These are phyloP conservation scores for Blastobotrys elegans DNA, from an alignment of 1,139 yeast species.

Conservation along the genomic window DNA sequence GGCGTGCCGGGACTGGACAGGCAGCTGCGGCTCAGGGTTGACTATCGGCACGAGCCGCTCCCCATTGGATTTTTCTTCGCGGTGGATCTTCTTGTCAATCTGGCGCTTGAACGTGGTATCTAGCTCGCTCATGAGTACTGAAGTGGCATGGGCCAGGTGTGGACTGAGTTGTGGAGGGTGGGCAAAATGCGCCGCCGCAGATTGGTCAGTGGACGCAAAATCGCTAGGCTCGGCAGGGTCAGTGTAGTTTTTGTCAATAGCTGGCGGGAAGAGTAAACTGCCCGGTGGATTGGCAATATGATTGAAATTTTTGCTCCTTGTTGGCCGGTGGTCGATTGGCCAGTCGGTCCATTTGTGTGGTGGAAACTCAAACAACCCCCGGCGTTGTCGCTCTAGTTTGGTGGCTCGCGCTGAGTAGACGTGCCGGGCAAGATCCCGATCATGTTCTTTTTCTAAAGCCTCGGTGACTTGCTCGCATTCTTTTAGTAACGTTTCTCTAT, in stretches of 20 bases:
- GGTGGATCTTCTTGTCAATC: conserved; percentile 20
- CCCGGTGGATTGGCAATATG: neutral
- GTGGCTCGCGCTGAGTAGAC: conserved; percentile 27
- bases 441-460: conserved; percentile 26
- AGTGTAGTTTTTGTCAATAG: neutral
- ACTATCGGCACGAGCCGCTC: conserved; percentile 5
- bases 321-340: conserved; percentile 9
- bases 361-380: conserved; percentile 8
- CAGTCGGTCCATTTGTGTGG: conserved; percentile 9
- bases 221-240: neutral
- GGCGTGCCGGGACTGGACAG: neutral
- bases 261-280: neutral
- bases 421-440: conserved; percentile 27
- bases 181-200: neutral
- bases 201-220: neutral
- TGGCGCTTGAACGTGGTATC: conserved; percentile 23
- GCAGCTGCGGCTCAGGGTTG: neutral
- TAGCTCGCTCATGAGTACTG: conserved; percentile 21
- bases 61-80: conserved; percentile 3
- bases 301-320: neutral
- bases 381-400: conserved; percentile 8
- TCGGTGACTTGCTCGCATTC: conserved; percentile 20
- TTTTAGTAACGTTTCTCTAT: too few relatives aligned
- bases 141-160: conserved; percentile 1
- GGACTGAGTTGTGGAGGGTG: neutral